Percentiles rank a stretch among this genome's conserved stretches.
These are phyloP conservation scores for Acer negundo DNA, from an alignment of 345 rosid genomes.

Conservation along the genomic window DNA sequence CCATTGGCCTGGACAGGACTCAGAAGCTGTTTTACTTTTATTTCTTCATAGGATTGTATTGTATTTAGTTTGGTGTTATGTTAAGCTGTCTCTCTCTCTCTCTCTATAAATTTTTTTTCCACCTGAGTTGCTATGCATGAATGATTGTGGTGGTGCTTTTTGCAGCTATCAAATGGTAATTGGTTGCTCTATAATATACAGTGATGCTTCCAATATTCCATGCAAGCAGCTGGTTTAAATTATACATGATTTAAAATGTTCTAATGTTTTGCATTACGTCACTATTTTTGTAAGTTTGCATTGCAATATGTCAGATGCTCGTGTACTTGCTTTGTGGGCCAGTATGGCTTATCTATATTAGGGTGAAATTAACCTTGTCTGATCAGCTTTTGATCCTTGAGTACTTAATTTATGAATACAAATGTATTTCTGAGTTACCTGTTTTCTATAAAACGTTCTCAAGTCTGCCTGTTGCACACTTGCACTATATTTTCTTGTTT, in stretches of 20 bases:
- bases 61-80: neutral
- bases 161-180: conserved; percentile 1
- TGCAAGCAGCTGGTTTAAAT: conserved; percentile 36
- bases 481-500: neutral
- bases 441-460: neutral
- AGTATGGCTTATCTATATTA: neutral
- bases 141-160: conserved; percentile 6
- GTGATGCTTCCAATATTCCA: conserved; percentile 18
- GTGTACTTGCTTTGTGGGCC: neutral
- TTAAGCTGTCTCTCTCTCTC: neutral
- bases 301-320: conserved; percentile 13
- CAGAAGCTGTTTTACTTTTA: no score
- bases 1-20: neutral
- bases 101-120: no score
- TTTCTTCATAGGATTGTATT: neutral
- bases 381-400: neutral
- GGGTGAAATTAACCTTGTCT: neutral
- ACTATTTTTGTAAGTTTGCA: conserved; percentile 39
- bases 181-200: conserved; percentile 5
- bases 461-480: neutral
- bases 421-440: neutral
- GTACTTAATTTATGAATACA: neutral
- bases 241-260: conserved; percentile 32
- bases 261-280: conserved; percentile 31
- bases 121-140: neutral